Evolutionary conservation across 2,329 filamentous ascomycete species (phyloP).

Genomic region (Zopfia rhizophila): DNA sequence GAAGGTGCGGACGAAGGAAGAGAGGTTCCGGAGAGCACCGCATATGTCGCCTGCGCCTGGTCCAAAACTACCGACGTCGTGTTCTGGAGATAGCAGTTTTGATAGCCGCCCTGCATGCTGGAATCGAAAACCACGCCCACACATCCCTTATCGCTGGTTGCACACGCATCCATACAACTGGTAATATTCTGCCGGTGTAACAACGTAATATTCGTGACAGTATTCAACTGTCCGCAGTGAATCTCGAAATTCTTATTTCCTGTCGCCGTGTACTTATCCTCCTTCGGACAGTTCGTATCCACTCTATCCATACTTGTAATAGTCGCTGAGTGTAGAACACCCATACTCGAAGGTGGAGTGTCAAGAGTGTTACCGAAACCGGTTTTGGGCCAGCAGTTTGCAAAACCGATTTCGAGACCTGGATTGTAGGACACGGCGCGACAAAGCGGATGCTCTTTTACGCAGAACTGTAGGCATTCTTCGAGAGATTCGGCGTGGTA

Average conservation of each 20-base stretch:
- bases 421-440: constrained; percentile 42
- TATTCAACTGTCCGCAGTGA: constrained; percentile 41
- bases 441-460: constrained; percentile 41
- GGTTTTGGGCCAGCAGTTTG: constrained; percentile 47
- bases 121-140: constrained; percentile 41
- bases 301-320: constrained; percentile 35
- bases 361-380: constrained; percentile 22
- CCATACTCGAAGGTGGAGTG: constrained; percentile 15
- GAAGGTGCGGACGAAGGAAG: too few species aligned
- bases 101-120: constrained; percentile 32
- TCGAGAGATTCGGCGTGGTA: constrained; percentile 40
- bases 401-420: constrained; percentile 38
- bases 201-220: constrained; percentile 41
- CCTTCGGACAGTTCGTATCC: constrained; percentile 31
- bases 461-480: constrained; percentile 40
- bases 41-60: constrained; percentile 32
- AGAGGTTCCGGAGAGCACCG: constrained; percentile 22
- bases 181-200: constrained; percentile 42
- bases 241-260: constrained; percentile 37
- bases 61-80: constrained; percentile 34
- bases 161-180: constrained; percentile 43
- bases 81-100: constrained; percentile 48
- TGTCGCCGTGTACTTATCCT: constrained; percentile 23
- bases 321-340: constrained; percentile 36
- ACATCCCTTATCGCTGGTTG: constrained; percentile 32